These are phyloP conservation scores for Excoecaria agallocha DNA, from an alignment of 345 rosid genomes.

Conservation along the genomic window DNA sequence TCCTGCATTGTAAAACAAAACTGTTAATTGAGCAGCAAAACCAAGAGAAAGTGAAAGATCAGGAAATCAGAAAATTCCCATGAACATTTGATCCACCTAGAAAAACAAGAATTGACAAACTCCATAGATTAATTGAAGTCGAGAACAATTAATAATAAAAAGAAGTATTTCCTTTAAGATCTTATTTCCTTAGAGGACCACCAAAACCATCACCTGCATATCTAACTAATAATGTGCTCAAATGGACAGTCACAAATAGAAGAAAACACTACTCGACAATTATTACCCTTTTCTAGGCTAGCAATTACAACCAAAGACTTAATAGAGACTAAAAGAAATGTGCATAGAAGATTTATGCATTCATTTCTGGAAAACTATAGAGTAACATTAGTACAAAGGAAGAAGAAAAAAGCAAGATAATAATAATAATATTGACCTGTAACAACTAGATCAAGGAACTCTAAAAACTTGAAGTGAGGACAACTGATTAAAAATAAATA, in stretches of 20 bases:
- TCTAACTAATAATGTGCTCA: not conserved
- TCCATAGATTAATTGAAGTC: not conserved
- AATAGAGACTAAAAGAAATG: not conserved
- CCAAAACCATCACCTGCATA: not conserved
- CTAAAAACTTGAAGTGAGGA: not conserved
- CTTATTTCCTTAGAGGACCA: not conserved
- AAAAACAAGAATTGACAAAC: not conserved
- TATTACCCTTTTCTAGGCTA: not conserved
- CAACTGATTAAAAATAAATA: not conserved
- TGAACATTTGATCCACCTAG: constrained; percentile 8
- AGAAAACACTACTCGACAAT: not conserved
- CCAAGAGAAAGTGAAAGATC: not conserved
- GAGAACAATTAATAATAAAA: not conserved
- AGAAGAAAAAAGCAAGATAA: not conserved
- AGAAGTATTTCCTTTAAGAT: not conserved
- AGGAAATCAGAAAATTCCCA: not conserved
- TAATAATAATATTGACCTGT: not conserved
- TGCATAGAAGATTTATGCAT: not conserved
- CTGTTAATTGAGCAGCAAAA: constrained; percentile 12
- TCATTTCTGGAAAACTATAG: not conserved
- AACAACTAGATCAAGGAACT: not conserved
- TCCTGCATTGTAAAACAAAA: constrained; percentile 45
- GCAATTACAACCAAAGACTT: not conserved
- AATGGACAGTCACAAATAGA: not conserved
- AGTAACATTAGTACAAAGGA: not conserved